A percentile compares a stretch with the other conserved stretches of the same genome.
These are phyloP conservation scores for Ambrosia artemisiifolia DNA, from an alignment of 129 eudicot species.

Conservation along the genomic window DNA sequence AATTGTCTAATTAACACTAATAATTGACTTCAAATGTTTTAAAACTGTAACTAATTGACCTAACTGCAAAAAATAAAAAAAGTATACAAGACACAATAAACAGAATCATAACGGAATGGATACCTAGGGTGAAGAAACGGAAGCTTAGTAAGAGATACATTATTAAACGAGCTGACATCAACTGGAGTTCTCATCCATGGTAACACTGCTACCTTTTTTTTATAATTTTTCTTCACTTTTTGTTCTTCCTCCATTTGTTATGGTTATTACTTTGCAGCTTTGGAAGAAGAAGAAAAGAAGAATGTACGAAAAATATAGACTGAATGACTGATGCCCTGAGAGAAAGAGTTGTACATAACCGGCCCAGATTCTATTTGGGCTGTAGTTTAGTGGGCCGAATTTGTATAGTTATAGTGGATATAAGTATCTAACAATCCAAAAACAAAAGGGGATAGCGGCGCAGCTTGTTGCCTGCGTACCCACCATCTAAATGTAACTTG, in stretches of 20 bases:
- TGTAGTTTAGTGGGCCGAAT: not conserved
- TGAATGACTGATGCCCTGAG: conserved; percentile 8
- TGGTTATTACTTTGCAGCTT: not conserved
- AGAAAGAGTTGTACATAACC: not conserved
- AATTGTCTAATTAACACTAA: too few species aligned
- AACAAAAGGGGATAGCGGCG: too few species aligned
- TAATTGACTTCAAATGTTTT: too few species aligned
- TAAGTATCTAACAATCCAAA: too few species aligned
- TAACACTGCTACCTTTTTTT: conserved; percentile 36
- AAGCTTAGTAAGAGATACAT: conserved; percentile 40
- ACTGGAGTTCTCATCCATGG: conserved; percentile 92
- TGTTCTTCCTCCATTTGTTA: conserved; percentile 14
- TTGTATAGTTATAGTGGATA: not conserved
- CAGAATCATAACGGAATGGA: not conserved
- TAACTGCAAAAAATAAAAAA: not conserved
- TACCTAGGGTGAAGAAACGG: conserved; percentile 72
- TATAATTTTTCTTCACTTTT: not conserved
- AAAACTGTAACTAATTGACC: not conserved
- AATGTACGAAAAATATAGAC: not conserved
- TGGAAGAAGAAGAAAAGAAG: too few species aligned
- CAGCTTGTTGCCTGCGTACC: too few species aligned
- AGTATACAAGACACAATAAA: not conserved
- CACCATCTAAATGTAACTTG: too few species aligned
- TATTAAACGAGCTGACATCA: conserved; percentile 35
- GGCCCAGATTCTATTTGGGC: not conserved